These are phyloP conservation scores for Psidium guajava DNA, from an alignment of 345 rosid species.

Conservation along the genomic window DNA sequence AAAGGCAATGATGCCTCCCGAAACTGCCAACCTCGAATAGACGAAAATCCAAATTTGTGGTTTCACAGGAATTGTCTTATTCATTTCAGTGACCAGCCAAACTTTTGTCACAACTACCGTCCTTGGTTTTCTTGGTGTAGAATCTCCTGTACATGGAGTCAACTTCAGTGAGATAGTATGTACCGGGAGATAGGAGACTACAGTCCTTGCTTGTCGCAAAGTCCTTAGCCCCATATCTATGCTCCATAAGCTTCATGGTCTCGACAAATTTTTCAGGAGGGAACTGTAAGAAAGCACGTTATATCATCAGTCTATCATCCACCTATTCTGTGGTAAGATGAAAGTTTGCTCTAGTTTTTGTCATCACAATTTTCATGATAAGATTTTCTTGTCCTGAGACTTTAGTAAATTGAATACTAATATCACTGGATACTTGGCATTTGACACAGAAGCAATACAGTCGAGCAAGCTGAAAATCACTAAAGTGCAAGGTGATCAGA, in stretches of 20 bases:
- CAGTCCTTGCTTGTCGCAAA: constrained; percentile 77
- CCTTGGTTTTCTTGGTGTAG: constrained; percentile 48
- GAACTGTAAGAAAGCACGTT: constrained; percentile 28
- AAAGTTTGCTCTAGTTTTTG: background rate
- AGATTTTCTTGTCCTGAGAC: background rate
- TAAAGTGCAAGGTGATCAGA: background rate
- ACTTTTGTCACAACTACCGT: background rate
- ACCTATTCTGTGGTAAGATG: background rate
- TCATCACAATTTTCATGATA: background rate
- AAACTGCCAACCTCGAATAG: background rate
- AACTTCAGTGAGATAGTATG: constrained; percentile 87
- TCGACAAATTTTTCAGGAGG: constrained; percentile 75
- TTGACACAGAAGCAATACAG: background rate
- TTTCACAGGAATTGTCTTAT: background rate
- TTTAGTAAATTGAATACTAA: background rate
- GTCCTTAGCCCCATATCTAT: constrained; percentile 87
- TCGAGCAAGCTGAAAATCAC: background rate
- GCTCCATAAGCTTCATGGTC: constrained; percentile 87
- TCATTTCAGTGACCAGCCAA: background rate
- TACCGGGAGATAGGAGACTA: constrained; percentile 76
- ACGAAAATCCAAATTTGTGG: background rate
- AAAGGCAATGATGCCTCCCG: background rate
- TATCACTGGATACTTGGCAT: background rate
- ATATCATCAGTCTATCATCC: background rate
- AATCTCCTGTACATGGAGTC: constrained; percentile 88